Conservation (phyloP, 495 filamentous ascomycete genomes). For the Halenospora varia region DNA sequence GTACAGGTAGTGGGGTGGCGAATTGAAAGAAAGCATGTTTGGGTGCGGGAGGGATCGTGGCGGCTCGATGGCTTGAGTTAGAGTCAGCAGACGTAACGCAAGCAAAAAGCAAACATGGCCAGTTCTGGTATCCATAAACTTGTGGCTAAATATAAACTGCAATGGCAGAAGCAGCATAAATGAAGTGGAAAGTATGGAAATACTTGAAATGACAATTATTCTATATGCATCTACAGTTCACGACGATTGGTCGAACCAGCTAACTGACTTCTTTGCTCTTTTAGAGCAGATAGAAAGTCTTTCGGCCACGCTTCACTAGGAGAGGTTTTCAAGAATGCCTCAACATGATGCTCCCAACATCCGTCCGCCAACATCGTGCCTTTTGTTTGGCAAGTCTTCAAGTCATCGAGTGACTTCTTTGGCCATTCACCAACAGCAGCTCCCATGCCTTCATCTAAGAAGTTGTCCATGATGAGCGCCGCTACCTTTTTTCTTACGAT, state of each 20-base stretch:
- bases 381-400: constrained; percentile 16
- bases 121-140: too few species aligned
- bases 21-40: too few species aligned
- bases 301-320: constrained; percentile 15
- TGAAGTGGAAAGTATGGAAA: too few species aligned
- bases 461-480: constrained; percentile 52
- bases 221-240: constrained; percentile 13
- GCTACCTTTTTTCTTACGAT: constrained; percentile 38
- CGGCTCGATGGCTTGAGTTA: too few species aligned
- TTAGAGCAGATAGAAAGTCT: constrained; percentile 16
- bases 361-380: constrained; percentile 21
- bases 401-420: constrained; percentile 6
- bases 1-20: too few species aligned
- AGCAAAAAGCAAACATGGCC: too few species aligned
- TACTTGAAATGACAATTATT: too few species aligned
- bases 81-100: too few species aligned
- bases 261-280: constrained; percentile 6
- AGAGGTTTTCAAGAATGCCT: constrained; percentile 1
- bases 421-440: constrained; percentile 47
- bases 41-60: too few species aligned
- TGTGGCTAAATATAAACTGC: too few species aligned
- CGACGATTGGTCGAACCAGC: constrained; percentile 6
- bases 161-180: too few species aligned
- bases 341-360: constrained; percentile 26
- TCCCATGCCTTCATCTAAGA: constrained; percentile 56